These are phyloP conservation scores for Pseudogymnoascus sp. DNA, from an alignment of 2,329 filamentous ascomycete genomes.

Conservation along the genomic window DNA sequence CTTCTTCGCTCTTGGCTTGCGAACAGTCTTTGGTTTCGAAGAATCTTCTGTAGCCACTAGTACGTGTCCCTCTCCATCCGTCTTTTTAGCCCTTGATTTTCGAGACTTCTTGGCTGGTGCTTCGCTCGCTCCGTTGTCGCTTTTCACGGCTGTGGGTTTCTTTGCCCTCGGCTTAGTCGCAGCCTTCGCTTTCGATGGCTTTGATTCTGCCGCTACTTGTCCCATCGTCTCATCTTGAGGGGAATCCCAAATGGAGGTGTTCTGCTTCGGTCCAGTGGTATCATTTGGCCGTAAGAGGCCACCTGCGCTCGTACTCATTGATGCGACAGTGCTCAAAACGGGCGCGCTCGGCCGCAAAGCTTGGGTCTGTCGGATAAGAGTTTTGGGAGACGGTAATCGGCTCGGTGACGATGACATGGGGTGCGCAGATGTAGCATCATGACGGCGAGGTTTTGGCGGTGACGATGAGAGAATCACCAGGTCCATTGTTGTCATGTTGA, in stretches of 20 bases:
- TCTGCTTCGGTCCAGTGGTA: neutral
- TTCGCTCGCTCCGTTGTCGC: neutral
- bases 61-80: slow-evolving; percentile 9
- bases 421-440: neutral
- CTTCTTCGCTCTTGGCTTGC: slow-evolving; percentile 26
- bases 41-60: neutral
- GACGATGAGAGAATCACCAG: slow-evolving; percentile 35
- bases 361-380: neutral
- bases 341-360: slow-evolving; percentile 17
- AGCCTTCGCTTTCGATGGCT: slow-evolving; percentile 20
- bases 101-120: slow-evolving; percentile 16
- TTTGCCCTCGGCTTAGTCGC: slow-evolving; percentile 23
- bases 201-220: slow-evolving; percentile 10
- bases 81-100: slow-evolving; percentile 19
- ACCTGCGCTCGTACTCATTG: slow-evolving; percentile 37
- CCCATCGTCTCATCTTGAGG: slow-evolving; percentile 10
- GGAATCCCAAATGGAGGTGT: slow-evolving; percentile 12
- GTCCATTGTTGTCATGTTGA: slow-evolving; percentile 32
- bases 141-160: slow-evolving; percentile 10
- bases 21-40: slow-evolving; percentile 17
- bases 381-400: slow-evolving; percentile 30
- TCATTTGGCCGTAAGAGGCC: slow-evolving; percentile 22
- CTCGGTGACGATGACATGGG: slow-evolving; percentile 33
- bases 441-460: slow-evolving; percentile 22
- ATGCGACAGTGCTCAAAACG: slow-evolving; percentile 31